phyloP scores from a whole-genome alignment of 768 basidiomycete genomes.

The Piloderma croceum region DNA sequence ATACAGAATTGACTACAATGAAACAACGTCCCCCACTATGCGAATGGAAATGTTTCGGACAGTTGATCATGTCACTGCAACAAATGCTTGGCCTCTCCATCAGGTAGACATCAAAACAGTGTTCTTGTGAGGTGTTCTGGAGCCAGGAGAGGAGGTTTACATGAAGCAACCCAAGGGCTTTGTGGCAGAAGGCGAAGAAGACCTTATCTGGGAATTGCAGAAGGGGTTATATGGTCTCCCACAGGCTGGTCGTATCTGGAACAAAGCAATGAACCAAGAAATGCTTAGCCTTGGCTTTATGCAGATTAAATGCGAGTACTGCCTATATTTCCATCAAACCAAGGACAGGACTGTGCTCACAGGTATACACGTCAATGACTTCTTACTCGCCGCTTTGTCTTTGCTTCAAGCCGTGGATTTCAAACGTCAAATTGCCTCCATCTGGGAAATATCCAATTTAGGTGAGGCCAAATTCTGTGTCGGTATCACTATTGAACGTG shows the following conservation, averaged over 20 bases:
- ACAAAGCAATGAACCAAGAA: conserved; percentile 18
- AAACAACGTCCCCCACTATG: too few species aligned
- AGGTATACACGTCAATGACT: conserved; percentile 19
- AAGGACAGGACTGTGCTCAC: conserved; percentile 7
- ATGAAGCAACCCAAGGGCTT: conserved; percentile 24
- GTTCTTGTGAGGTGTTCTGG: too few species aligned
- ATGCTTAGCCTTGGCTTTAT: conserved; percentile 20
- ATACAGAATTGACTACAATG: too few species aligned
- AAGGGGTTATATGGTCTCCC: conserved; percentile 33
- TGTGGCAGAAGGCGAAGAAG: conserved; percentile 17
- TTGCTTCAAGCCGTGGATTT: conserved; percentile 12
- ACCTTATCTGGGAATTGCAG: conserved; percentile 20
- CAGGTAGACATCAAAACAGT: too few species aligned
- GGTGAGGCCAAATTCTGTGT: conserved; percentile 17
- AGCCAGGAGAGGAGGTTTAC: conserved; percentile 29
- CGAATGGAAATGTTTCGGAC: too few species aligned
- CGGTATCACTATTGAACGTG: conserved; percentile 20
- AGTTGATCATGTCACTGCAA: too few species aligned
- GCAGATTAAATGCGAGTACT: conserved; percentile 11
- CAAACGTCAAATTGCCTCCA: conserved; percentile 13
- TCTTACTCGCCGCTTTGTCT: conserved; percentile 7
- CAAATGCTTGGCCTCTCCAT: too few species aligned
- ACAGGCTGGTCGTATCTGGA: conserved; percentile 33
- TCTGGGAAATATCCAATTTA: conserved; percentile 23
- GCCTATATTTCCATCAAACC: conserved; percentile 9